Base-by-base conservation (phyloP, 2,329 filamentous ascomycete species). In the Trichoderma asperellum region DNA sequence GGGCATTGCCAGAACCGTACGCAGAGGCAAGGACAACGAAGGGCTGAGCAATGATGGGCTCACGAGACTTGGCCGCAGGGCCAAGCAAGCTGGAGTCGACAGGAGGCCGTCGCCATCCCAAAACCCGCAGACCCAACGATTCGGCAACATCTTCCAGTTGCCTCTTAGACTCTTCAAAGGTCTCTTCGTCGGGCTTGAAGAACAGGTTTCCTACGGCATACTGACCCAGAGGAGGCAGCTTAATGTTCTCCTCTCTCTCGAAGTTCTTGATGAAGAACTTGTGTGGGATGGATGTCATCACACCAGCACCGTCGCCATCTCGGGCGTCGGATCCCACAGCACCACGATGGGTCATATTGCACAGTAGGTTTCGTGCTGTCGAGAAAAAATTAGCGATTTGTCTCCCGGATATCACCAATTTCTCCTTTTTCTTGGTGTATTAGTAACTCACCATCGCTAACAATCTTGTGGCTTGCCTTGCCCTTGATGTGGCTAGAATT, bases 341-440 rank as follows among this genome's bases (percentile, higher is more conserved):
- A 86, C 96, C 96, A 81, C 96, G 92, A 86, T 99, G 96, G 86
- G 96, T 98, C 96, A 99, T 99, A 88, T 99, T 98, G 87, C 96
- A 99, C 73, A 99, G 90, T 72, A 99, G 87, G 82, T 94, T 97
- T 74, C 93, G 92, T 74, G 94, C 93, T 96, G 73, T n/a, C 34
- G 14, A 27, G 47, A 14, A 59, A 37, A 59, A 14, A 43, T 72
- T 55, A 69, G 53, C 56, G 10, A 73, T 65, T 12, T 21, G n/a
- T 21, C 37, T 47, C 37, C 32, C 29, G 11, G 24, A 49, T 14
- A 7, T 2, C 52, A 35, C 24, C 5, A 24, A 4, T 53, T 27
- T 18, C 29, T 43, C 5, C 18, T 35, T 40, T 14, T 32, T 35
- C 14, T 12, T 4, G 7, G 8, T 29, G 18, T 7, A 43, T 37